A percentile compares a stretch with the other conserved stretches of the same genome.
Evolutionary conservation across 768 basidiomycete genomes (phyloP).

Genomic region (Rhodotorula kratochvilovae): DNA sequence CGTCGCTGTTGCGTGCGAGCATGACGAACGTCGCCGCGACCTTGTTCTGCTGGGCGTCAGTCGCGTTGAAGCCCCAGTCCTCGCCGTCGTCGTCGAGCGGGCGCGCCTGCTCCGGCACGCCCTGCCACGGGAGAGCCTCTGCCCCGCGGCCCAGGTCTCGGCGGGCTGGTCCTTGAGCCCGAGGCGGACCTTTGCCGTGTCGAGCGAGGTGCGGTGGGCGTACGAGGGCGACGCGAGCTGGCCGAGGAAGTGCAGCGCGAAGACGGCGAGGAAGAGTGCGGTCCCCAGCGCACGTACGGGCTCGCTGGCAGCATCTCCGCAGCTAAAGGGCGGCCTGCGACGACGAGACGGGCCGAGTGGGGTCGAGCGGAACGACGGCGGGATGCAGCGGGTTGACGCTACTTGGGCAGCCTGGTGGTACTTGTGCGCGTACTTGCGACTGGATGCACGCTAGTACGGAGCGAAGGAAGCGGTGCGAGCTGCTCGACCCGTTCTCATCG

Average conservation of each 20-base stretch:
- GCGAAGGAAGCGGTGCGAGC: no score
- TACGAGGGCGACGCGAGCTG: slow-evolving; percentile 1
- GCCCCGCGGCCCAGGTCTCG: slow-evolving; percentile 6
- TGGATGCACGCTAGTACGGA: no score
- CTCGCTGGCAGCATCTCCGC: neutral
- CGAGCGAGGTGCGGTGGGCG: slow-evolving; percentile 10
- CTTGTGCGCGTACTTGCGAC: no score
- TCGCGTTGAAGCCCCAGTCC: neutral
- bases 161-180: slow-evolving; percentile 5
- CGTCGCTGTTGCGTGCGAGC: slow-evolving; percentile 20
- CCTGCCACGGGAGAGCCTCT: neutral
- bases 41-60: neutral
- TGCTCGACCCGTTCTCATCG: no score
- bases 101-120: neutral
- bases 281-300: neutral
- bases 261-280: neutral
- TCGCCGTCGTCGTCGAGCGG: neutral
- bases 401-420: no score
- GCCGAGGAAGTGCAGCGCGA: slow-evolving; percentile 14
- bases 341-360: neutral
- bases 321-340: neutral
- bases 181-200: neutral
- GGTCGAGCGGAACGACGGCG: no score
- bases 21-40: slow-evolving; percentile 25
- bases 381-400: no score